These are phyloP conservation scores for Talaromyces trachyspermus DNA, from an alignment of 495 filamentous ascomycete genomes.

Conservation along the genomic window DNA sequence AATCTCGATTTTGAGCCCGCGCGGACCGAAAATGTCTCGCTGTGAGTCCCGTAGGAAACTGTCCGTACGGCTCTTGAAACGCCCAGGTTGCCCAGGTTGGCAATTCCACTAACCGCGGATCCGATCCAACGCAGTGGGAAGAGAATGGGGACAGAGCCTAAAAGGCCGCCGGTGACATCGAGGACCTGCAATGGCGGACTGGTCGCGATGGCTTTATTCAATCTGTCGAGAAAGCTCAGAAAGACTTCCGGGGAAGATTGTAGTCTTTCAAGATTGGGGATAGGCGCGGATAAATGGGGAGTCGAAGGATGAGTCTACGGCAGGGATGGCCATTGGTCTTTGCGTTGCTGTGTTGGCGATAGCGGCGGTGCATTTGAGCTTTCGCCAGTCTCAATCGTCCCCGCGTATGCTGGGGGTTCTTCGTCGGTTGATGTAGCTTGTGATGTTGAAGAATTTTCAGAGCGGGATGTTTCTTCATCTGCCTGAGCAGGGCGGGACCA, in stretches of 20 bases:
- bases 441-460: not conserved
- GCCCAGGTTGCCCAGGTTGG: conserved; percentile 18
- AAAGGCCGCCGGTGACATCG: conserved; percentile 23
- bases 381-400: no score
- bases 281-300: conserved; percentile 25
- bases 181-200: conserved; percentile 29
- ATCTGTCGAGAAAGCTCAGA: conserved; percentile 20
- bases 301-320: conserved; percentile 12
- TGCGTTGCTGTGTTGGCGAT: not conserved
- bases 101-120: conserved; percentile 16
- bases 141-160: conserved; percentile 24
- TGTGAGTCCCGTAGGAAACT: conserved; percentile 19
- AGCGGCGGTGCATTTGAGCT: not conserved
- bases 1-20: conserved; percentile 19
- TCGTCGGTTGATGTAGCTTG: not conserved
- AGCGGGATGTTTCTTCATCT: not conserved
- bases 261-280: conserved; percentile 16
- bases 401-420: no score
- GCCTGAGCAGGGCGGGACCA: no score
- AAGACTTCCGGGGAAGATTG: conserved; percentile 21
- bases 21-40: conserved; percentile 20
- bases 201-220: conserved; percentile 22
- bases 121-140: conserved; percentile 25
- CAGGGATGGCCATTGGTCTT: conserved; percentile 24
- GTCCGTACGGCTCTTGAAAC: conserved; percentile 24